Percentiles rank a stretch among this genome's conserved stretches.
Conservation (phyloP, 2,329 filamentous ascomycete species). For the Cytospora schulzeri region DNA sequence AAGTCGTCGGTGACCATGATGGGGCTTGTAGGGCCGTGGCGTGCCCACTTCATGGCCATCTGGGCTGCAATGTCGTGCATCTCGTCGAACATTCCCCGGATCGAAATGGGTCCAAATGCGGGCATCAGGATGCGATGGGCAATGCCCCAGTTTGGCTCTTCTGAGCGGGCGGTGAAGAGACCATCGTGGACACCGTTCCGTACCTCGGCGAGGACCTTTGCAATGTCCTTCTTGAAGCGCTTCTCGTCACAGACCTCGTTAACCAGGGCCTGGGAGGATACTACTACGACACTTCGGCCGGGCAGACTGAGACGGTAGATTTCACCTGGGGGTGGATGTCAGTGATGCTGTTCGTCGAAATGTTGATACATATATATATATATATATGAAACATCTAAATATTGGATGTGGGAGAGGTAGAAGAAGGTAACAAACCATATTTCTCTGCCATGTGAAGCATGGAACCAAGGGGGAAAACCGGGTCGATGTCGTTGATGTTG, state of each 20-base stretch:
- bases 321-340: slow-evolving; percentile 25
- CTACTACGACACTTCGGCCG: slow-evolving; percentile 21
- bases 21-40: slow-evolving; percentile 57
- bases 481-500: slow-evolving; percentile 65
- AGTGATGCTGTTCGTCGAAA: slow-evolving; percentile 22
- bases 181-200: slow-evolving; percentile 63
- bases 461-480: slow-evolving; percentile 57
- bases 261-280: slow-evolving; percentile 43
- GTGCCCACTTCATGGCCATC: slow-evolving; percentile 68
- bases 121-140: slow-evolving; percentile 68
- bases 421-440: slow-evolving; percentile 54
- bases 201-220: slow-evolving; percentile 54
- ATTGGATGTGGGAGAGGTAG: too few relatives aligned
- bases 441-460: slow-evolving; percentile 61
- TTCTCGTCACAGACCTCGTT: slow-evolving; percentile 66
- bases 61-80: slow-evolving; percentile 70
- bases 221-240: slow-evolving; percentile 60
- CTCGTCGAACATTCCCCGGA: slow-evolving; percentile 68
- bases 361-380: too few relatives aligned
- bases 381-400: too few relatives aligned
- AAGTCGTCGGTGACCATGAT: slow-evolving; percentile 69
- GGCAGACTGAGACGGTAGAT: slow-evolving; percentile 28
- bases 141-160: slow-evolving; percentile 65
- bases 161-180: slow-evolving; percentile 55
- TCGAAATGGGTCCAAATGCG: slow-evolving; percentile 69